Evolutionary conservation across 176 grass and related monocot species (phyloP).

Genomic region (Phoenix roebelenii): DNA sequence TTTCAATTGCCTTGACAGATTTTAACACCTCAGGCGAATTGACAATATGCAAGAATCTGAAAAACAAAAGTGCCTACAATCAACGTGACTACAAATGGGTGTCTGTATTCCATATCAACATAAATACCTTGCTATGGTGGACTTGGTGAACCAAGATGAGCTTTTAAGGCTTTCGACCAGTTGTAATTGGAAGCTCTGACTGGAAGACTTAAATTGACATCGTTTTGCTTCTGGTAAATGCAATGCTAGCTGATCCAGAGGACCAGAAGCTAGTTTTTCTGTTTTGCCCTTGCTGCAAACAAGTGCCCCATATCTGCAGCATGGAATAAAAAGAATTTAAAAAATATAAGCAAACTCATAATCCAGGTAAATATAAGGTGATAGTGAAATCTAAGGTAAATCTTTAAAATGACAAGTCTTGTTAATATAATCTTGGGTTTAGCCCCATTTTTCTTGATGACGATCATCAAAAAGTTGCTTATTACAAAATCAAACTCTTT

Average conservation of each 20-base stretch:
- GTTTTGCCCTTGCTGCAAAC: slow-evolving; percentile 49
- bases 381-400: no score
- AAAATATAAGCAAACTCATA: no score
- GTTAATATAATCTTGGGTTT: no score
- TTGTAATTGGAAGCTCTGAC: slow-evolving; percentile 57
- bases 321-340: no score
- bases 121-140: slow-evolving; percentile 54
- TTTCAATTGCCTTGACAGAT: slow-evolving; percentile 57
- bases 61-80: neutral
- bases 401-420: no score
- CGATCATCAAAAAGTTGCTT: no score
- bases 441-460: no score
- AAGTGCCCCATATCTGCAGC: slow-evolving; percentile 59
- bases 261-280: slow-evolving; percentile 59
- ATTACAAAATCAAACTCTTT: no score
- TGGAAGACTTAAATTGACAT: slow-evolving; percentile 38
- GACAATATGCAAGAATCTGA: slow-evolving; percentile 70
- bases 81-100: no score
- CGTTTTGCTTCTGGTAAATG: slow-evolving; percentile 68
- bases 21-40: slow-evolving; percentile 51
- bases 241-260: slow-evolving; percentile 49
- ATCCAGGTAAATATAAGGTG: no score
- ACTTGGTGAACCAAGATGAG: slow-evolving; percentile 85
- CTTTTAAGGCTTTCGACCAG: slow-evolving; percentile 30
- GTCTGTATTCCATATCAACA: no score